These are phyloP conservation scores for Streptanthus diversifolius DNA, from an alignment of 345 rosid species.

Conservation along the genomic window DNA sequence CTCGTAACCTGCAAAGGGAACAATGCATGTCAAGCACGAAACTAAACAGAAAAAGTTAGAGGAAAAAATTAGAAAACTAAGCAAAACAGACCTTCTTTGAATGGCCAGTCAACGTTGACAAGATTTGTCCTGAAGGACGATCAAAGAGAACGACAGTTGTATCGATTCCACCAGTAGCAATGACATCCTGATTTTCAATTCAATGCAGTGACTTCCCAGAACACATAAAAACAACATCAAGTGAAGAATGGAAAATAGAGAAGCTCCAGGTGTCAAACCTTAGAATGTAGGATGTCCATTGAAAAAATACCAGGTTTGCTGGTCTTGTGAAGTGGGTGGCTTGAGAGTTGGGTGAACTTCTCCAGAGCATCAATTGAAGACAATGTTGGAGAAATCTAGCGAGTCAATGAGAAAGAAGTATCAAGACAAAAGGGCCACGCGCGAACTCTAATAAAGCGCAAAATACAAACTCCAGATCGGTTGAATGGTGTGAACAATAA, in stretches of 20 bases:
- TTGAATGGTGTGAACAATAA: neutral
- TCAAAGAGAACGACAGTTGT: constrained; percentile 78
- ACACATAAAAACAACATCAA: neutral
- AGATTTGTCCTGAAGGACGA: constrained; percentile 79
- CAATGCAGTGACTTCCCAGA: constrained; percentile 7
- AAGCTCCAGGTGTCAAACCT: constrained; percentile 46
- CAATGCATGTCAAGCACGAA: constrained; percentile 56
- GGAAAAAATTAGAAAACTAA: constrained; percentile 57
- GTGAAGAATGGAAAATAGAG: neutral
- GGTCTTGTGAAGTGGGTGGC: constrained; percentile 90
- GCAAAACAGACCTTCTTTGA: constrained; percentile 88
- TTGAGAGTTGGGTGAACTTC: constrained; percentile 80
- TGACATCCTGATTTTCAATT: constrained; percentile 52
- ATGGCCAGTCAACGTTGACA: constrained; percentile 85
- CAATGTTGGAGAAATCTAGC: constrained; percentile 63
- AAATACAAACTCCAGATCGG: neutral
- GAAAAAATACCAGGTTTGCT: constrained; percentile 73
- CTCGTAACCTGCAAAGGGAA: constrained; percentile 37
- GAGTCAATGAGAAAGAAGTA: constrained; percentile 12
- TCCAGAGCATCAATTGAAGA: constrained; percentile 57
- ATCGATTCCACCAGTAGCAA: constrained; percentile 95
- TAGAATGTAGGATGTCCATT: constrained; percentile 64
- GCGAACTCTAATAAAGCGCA: neutral
- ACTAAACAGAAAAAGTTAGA: constrained; percentile 38
- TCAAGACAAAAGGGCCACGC: neutral